These are phyloP conservation scores for Phialemoniopsis sp. DNA, from an alignment of 2,329 filamentous ascomycete species.

Conservation along the genomic window DNA sequence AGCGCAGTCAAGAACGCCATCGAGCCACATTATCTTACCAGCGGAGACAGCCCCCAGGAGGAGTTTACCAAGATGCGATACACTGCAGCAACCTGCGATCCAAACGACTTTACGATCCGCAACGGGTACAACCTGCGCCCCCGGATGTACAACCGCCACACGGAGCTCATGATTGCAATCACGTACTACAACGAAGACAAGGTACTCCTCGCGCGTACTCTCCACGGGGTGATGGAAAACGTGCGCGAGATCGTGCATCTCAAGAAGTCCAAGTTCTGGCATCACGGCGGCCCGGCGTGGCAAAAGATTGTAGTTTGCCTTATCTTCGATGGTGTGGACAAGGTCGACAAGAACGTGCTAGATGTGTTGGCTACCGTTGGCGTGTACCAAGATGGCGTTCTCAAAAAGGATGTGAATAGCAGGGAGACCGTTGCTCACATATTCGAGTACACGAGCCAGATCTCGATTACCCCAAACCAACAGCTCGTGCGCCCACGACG, in stretches of 20 bases:
- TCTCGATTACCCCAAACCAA: too few relatives aligned
- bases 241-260: constrained; percentile 94
- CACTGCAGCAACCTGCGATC: constrained; percentile 96
- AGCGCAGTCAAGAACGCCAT: too few relatives aligned
- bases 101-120: constrained; percentile 82
- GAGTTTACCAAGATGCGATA: constrained; percentile 99
- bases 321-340: constrained; percentile 87
- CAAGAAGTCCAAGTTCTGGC: constrained; percentile 89
- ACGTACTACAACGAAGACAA: constrained; percentile 99
- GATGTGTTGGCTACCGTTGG: constrained; percentile 96
- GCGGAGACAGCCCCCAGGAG: too few relatives aligned
- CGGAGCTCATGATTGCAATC: constrained; percentile 91
- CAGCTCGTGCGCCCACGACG: constrained; percentile 93
- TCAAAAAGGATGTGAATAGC: constrained; percentile 97
- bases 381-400: constrained; percentile 96
- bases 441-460: constrained; percentile 98
- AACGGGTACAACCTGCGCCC: constrained; percentile 95
- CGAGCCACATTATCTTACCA: too few relatives aligned
- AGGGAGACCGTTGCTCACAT: constrained; percentile 94
- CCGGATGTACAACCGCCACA: constrained; percentile 82
- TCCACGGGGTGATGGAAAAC: constrained; percentile 99
- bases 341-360: constrained; percentile 85
- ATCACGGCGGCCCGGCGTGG: constrained; percentile 95
- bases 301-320: constrained; percentile 99
- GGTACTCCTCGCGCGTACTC: constrained; percentile 91